Conservation (phyloP, 257 asterid species). For the Solanum habrochaites region DNA sequence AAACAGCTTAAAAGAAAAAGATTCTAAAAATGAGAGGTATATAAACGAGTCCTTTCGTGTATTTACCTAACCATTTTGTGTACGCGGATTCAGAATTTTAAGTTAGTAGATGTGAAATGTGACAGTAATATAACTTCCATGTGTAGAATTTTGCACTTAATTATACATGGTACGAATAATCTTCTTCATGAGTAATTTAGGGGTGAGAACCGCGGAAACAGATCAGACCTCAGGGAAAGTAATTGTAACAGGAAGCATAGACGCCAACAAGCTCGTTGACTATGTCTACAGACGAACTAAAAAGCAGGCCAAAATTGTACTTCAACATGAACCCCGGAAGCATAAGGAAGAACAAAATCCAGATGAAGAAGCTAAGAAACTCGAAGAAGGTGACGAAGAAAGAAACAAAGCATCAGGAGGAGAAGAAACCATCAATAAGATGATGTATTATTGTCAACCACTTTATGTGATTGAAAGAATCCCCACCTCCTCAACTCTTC, state of each 20-base stretch:
- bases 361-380: conserved; percentile 12
- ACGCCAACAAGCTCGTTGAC: conserved; percentile 59
- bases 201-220: conserved; percentile 68
- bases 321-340: conserved; percentile 32
- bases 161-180: background rate
- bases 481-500: conserved; percentile 76
- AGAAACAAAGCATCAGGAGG: background rate
- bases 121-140: background rate
- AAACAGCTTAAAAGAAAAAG: conserved; percentile 64
- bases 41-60: background rate
- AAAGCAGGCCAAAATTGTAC: conserved; percentile 73
- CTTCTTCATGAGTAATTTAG: conserved; percentile 12
- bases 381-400: conserved; percentile 7
- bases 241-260: conserved; percentile 71
- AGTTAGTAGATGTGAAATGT: background rate
- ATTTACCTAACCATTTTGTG: background rate
- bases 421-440: conserved; percentile 10
- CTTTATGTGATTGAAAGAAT: conserved; percentile 50
- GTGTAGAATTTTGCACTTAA: background rate
- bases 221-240: conserved; percentile 60
- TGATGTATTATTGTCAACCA: conserved; percentile 52
- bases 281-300: conserved; percentile 68
- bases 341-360: conserved; percentile 12
- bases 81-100: background rate
- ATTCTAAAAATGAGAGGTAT: conserved; percentile 88